Conservation (phyloP, 1,284 basidiomycete genomes). For the Apiotrichum sp. region DNA sequence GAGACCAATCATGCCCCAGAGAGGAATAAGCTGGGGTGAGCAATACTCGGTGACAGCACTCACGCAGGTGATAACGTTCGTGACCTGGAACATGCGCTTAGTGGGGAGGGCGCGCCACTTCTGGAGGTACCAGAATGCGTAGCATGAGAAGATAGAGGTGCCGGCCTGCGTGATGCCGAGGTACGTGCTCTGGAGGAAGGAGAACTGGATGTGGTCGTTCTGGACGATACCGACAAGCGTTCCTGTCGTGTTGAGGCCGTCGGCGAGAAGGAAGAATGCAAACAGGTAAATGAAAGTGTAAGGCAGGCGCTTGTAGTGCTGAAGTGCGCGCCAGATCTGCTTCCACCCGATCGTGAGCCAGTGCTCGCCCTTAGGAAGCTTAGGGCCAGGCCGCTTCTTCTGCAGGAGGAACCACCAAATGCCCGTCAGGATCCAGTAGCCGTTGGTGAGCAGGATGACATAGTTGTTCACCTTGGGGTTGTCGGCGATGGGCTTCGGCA, state of each 20-base stretch:
- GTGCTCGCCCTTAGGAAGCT: conserved; percentile 62
- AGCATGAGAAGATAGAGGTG: conserved; percentile 54
- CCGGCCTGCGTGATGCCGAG: conserved; percentile 66
- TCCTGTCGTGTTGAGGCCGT: conserved; percentile 26
- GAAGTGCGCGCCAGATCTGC: conserved; percentile 66
- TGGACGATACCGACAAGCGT: conserved; percentile 48
- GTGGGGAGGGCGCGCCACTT: conserved; percentile 59
- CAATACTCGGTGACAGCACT: neutral
- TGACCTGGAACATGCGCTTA: conserved; percentile 56
- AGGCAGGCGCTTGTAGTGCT: conserved; percentile 55
- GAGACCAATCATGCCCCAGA: conserved; percentile 81
- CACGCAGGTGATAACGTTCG: conserved; percentile 62
- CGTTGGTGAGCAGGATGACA: conserved; percentile 50
- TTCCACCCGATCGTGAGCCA: conserved; percentile 75
- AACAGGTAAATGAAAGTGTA: conserved; percentile 70
- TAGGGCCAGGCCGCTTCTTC: conserved; percentile 64
- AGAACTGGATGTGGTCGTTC: conserved; percentile 66
- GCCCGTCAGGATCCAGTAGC: conserved; percentile 66
- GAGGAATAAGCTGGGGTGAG: conserved; percentile 51
- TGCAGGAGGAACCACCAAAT: conserved; percentile 81
- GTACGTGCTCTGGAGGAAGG: conserved; percentile 69
- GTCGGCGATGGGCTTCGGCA: conserved; percentile 60
- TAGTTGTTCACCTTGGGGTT: conserved; percentile 62
- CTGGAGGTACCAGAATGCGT: conserved; percentile 76
- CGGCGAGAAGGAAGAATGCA: conserved; percentile 61